phyloP scores from a whole-genome alignment of 805 yeast genomes.

The Schwanniomyces yamadae region DNA sequence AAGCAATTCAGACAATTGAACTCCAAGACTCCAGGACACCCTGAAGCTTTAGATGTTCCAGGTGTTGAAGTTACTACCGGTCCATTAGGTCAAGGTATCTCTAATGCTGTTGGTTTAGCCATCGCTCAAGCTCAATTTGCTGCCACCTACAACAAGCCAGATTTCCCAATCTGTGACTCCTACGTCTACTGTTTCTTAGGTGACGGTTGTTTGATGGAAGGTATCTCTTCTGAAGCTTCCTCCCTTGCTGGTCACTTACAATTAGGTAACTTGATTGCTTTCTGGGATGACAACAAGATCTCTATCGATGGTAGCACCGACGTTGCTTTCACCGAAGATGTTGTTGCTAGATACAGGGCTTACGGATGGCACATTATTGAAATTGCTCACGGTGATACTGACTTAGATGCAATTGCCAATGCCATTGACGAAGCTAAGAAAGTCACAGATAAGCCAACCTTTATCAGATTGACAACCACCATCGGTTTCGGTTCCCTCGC shows the following conservation, averaged over 20 bases:
- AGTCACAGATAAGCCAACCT: conserved; percentile 79
- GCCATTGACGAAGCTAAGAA: conserved; percentile 83
- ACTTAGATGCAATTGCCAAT: conserved; percentile 63
- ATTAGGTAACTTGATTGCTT: conserved; percentile 88
- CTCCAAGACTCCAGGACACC: conserved; percentile 97
- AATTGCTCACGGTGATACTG: conserved; percentile 80
- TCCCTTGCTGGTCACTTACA: conserved; percentile 96
- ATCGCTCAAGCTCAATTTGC: conserved; percentile 90
- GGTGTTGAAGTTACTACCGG: conserved; percentile 98
- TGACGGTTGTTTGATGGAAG: conserved; percentile 98
- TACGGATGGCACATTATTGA: conserved; percentile 90
- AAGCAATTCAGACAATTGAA: conserved; percentile 85
- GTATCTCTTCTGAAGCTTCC: conserved; percentile 91
- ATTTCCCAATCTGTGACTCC: conserved; percentile 66
- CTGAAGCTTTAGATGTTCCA: conserved; percentile 78
- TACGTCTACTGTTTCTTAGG: conserved; percentile 82
- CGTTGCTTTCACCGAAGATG: conserved; percentile 92
- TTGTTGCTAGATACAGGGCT: conserved; percentile 75
- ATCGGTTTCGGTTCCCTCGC: conserved; percentile 90
- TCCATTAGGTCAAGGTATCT: conserved; percentile 97
- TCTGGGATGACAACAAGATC: conserved; percentile 96
- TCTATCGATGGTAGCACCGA: conserved; percentile 93
- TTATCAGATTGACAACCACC: conserved; percentile 84
- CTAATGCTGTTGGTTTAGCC: conserved; percentile 95
- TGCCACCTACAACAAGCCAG: conserved; percentile 91